Percentiles rank a stretch among this genome's conserved stretches.
Evolutionary conservation across 1,139 yeast genomes (phyloP).

Genomic region (Yamadazyma friedrichii): DNA sequence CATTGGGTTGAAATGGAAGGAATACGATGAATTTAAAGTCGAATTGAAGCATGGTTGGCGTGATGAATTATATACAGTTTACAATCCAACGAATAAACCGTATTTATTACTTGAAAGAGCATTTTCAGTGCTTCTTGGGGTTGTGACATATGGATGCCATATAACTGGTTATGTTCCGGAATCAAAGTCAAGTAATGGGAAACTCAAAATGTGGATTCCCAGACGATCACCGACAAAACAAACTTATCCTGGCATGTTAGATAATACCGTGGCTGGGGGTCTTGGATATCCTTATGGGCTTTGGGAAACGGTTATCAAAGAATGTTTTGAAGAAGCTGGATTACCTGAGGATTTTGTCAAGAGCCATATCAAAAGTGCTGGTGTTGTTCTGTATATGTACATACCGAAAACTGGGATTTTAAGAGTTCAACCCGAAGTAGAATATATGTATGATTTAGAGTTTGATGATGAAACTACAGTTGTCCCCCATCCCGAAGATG

Average conservation of each 20-base stretch:
- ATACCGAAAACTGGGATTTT: constrained; percentile 36
- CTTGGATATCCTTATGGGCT: constrained; percentile 78
- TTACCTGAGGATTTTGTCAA: constrained; percentile 52
- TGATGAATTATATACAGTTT: constrained; percentile 74
- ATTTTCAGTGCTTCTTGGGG: constrained; percentile 76
- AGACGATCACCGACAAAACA: constrained; percentile 72
- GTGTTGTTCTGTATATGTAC: constrained; percentile 69
- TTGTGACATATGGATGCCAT: constrained; percentile 88
- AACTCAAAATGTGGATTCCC: constrained; percentile 79
- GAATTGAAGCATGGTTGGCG: constrained; percentile 75
- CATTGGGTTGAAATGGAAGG: constrained; percentile 47
- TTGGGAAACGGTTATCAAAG: constrained; percentile 77
- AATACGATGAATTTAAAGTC: constrained; percentile 34
- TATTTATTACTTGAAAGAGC: constrained; percentile 79
- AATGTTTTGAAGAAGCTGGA: constrained; percentile 90
- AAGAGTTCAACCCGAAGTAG: constrained; percentile 84
- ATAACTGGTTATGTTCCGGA: constrained; percentile 70
- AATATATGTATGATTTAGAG: constrained; percentile 70
- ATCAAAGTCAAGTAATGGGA: constrained; percentile 32
- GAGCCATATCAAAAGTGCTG: constrained; percentile 48
- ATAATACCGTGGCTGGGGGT: constrained; percentile 95
- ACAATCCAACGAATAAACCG: constrained; percentile 50
- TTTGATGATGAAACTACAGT: constrained; percentile 48
- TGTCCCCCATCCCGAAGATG: constrained; percentile 74
- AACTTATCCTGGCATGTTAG: constrained; percentile 88